Evolutionary conservation across 1,284 basidiomycete genomes (phyloP).

Genomic region (Nidula niveotomentosa): DNA sequence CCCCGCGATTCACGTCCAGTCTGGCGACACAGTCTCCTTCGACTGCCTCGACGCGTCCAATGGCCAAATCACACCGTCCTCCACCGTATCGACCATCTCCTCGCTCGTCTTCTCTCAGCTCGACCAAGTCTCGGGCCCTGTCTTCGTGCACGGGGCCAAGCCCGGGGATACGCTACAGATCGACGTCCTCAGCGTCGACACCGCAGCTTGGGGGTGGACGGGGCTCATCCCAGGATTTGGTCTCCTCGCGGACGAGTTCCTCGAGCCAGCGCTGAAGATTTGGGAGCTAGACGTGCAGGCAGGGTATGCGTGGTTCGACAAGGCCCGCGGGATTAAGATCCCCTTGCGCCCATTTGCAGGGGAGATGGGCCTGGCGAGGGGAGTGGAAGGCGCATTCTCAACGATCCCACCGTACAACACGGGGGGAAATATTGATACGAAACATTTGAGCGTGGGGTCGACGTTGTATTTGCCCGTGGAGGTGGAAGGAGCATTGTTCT

Average conservation of each 20-base stretch:
- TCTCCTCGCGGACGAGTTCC: slow-evolving; percentile 53
- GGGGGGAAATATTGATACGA: slow-evolving; percentile 63
- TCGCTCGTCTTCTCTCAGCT: slow-evolving; percentile 44
- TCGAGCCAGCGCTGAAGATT: slow-evolving; percentile 48
- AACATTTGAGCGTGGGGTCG: slow-evolving; percentile 49
- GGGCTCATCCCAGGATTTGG: slow-evolving; percentile 59
- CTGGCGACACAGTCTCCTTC: slow-evolving; percentile 54
- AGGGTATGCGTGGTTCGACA: slow-evolving; percentile 48
- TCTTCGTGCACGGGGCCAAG: slow-evolving; percentile 46
- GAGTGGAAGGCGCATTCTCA: slow-evolving; percentile 47
- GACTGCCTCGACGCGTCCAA: slow-evolving; percentile 65
- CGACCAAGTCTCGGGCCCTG: slow-evolving; percentile 60
- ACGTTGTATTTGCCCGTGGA: slow-evolving; percentile 59
- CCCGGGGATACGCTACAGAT: slow-evolving; percentile 60
- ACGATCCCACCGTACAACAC: slow-evolving; percentile 64
- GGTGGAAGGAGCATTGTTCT: slow-evolving; percentile 58
- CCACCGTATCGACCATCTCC: slow-evolving; percentile 32
- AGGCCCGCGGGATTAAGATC: slow-evolving; percentile 36
- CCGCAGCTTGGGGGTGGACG: slow-evolving; percentile 64
- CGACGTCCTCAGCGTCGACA: slow-evolving; percentile 49
- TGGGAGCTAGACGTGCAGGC: slow-evolving; percentile 43
- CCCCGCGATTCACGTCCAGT: slow-evolving; percentile 46
- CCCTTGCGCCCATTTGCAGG: slow-evolving; percentile 57
- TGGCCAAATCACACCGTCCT: slow-evolving; percentile 50
- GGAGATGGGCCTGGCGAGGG: slow-evolving; percentile 68